phyloP scores from a whole-genome alignment of 148 eudicot genomes.

The Rhododendron vialii region DNA sequence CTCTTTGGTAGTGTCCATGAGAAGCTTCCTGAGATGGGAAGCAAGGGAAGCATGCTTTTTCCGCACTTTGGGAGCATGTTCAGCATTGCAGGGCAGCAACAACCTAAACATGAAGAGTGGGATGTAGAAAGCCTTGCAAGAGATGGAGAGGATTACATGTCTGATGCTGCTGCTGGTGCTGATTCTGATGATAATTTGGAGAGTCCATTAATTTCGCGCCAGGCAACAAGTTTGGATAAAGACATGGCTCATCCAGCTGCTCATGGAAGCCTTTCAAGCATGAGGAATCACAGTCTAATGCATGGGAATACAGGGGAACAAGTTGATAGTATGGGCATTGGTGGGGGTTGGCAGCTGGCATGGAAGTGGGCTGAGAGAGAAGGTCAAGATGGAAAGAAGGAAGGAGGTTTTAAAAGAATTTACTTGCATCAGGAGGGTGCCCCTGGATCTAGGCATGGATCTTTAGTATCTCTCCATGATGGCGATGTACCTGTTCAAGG shows the following conservation, averaged over 20 bases:
- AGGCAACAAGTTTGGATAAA: conserved; percentile 41
- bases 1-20: conserved; percentile 93
- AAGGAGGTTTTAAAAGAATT: conserved; percentile 58
- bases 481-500: conserved; percentile 43
- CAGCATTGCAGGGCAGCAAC: conserved; percentile 38
- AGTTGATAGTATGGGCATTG: conserved; percentile 63
- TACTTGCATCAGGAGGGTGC: conserved; percentile 67
- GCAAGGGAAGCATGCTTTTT: conserved; percentile 69
- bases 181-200: conserved; percentile 63
- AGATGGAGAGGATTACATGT: conserved; percentile 39
- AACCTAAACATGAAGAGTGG: conserved; percentile 42
- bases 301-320: conserved; percentile 38
- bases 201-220: conserved; percentile 72
- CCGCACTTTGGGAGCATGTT: conserved; percentile 89
- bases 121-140: conserved; percentile 44
- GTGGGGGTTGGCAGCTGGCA: conserved; percentile 98
- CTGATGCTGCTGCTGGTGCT: conserved; percentile 37
- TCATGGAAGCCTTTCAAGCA: conserved; percentile 39
- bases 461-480: conserved; percentile 47
- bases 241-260: conserved; percentile 34
- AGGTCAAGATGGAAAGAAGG: conserved; percentile 48
- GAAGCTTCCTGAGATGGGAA: conserved; percentile 58
- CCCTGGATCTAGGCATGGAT: conserved; percentile 63
- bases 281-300: conserved; percentile 38
- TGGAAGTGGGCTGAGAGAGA: conserved; percentile 44